These are phyloP conservation scores for Scolecobasidium constrictum DNA, from an alignment of 2,329 filamentous ascomycete genomes.

Conservation along the genomic window DNA sequence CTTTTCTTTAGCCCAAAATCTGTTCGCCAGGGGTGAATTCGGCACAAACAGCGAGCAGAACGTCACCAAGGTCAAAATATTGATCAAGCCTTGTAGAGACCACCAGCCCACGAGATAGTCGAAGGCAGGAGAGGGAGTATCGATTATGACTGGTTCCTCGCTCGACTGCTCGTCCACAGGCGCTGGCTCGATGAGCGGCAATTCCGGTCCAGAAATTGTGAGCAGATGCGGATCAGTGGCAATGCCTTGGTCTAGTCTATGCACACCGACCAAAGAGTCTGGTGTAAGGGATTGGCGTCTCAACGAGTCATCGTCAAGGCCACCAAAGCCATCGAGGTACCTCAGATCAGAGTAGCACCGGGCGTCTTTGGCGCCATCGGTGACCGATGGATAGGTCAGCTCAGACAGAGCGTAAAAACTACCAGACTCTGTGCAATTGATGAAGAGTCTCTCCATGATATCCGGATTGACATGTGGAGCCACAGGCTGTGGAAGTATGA, in stretches of 20 bases:
- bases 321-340: not conserved
- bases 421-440: slow-evolving; percentile 77
- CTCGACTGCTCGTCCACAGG: not conserved
- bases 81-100: not conserved
- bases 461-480: slow-evolving; percentile 41
- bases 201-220: not conserved
- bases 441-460: slow-evolving; percentile 48
- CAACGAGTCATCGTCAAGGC: not conserved
- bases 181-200: not conserved
- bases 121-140: not conserved
- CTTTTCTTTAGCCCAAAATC: not conserved
- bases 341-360: slow-evolving; percentile 36
- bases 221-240: not conserved
- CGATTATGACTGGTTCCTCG: not conserved
- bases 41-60: not conserved
- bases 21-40: not conserved
- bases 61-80: not conserved
- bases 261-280: not conserved
- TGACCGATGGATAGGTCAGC: slow-evolving; percentile 71
- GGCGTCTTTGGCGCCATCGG: slow-evolving; percentile 52
- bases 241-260: not conserved
- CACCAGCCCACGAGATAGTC: not conserved
- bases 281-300: not conserved
- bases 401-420: slow-evolving; percentile 94
- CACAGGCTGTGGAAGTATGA: slow-evolving; percentile 76